Percentiles rank a stretch among this genome's conserved stretches.
Conservation (phyloP, 768 basidiomycete species). For the Guyanaporus albipodus region DNA sequence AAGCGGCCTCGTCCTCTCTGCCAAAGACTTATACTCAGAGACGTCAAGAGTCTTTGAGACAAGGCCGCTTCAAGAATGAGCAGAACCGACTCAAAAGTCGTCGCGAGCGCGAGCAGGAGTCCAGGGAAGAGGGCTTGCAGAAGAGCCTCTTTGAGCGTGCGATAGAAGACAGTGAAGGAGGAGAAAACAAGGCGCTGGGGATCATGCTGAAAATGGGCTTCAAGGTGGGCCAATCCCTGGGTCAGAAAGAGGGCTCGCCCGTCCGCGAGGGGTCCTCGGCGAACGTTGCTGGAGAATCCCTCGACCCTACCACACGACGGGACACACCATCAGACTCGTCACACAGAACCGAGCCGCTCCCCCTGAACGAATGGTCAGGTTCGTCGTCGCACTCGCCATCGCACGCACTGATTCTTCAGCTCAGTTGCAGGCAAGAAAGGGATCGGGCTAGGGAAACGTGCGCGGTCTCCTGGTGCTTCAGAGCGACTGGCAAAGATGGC, state of each 20-base stretch:
- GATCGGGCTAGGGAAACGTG: slow-evolving; percentile 67
- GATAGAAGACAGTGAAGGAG: slow-evolving; percentile 48
- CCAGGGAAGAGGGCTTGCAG: slow-evolving; percentile 72
- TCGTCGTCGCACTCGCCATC: slow-evolving; percentile 21
- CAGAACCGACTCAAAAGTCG: slow-evolving; percentile 61
- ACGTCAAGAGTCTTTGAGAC: slow-evolving; percentile 61
- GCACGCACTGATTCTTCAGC: slow-evolving; percentile 1
- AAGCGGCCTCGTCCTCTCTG: slow-evolving; percentile 32
- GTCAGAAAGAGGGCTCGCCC: slow-evolving; percentile 33
- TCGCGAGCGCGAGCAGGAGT: slow-evolving; percentile 63
- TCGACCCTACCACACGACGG: slow-evolving; percentile 2
- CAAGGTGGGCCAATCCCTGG: slow-evolving; percentile 77
- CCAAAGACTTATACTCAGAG: slow-evolving; percentile 67
- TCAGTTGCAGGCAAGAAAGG: slow-evolving; percentile 64
- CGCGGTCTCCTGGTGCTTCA: slow-evolving; percentile 57
- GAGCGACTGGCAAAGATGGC: slow-evolving; percentile 73
- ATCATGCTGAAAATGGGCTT: slow-evolving; percentile 98
- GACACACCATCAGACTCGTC: slow-evolving; percentile 6
- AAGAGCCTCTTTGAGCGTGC: slow-evolving; percentile 80
- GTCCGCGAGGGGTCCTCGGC: not conserved
- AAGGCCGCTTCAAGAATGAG: slow-evolving; percentile 60
- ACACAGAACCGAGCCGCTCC: slow-evolving; percentile 65
- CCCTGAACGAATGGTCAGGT: slow-evolving; percentile 83
- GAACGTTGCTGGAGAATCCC: slow-evolving; percentile 1
- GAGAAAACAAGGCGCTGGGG: slow-evolving; percentile 69